Percentiles rank a stretch among this genome's conserved stretches.
phyloP scores from a whole-genome alignment of 1,139 yeast species.

The Magnusiomyces ingens region DNA sequence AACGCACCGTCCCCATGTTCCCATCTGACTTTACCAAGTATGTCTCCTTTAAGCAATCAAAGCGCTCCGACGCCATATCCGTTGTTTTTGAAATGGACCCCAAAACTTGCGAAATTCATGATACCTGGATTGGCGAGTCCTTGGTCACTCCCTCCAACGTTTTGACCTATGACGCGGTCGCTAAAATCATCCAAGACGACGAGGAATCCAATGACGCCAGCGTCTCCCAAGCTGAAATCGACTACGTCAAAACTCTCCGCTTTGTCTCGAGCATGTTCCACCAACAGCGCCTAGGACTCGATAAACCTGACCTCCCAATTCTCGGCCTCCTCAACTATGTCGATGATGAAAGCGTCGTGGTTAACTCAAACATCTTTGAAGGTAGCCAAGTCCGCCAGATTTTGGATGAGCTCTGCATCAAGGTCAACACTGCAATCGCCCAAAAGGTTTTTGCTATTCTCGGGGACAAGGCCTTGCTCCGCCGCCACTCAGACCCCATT shows the following conservation, averaged over 20 bases:
- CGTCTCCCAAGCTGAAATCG: conserved; percentile 45
- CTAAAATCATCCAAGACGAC: conserved; percentile 20
- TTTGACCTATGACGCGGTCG: conserved; percentile 31
- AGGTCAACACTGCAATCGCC: conserved; percentile 82
- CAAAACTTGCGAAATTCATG: conserved; percentile 62
- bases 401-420: conserved; percentile 69
- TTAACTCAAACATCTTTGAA: conserved; percentile 63
- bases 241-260: conserved; percentile 58
- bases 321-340: conserved; percentile 69
- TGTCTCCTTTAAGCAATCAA: conserved; percentile 58
- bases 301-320: conserved; percentile 35
- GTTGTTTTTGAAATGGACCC: conserved; percentile 79
- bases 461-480: conserved; percentile 75
- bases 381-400: conserved; percentile 52
- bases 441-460: conserved; percentile 66
- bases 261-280: conserved; percentile 66
- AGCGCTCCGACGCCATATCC: conserved; percentile 62
- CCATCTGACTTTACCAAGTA: conserved; percentile 58
- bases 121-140: conserved; percentile 73
- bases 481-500: conserved; percentile 85
- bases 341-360: conserved; percentile 76
- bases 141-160: conserved; percentile 47
- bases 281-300: conserved; percentile 52
- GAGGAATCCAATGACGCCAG: conserved; percentile 25
- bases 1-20: conserved; percentile 58